Evolutionary conservation across 2,329 filamentous ascomycete genomes (phyloP), one percentile per base, ranked within the genome.

Genomic region (Xylaria digitata): DNA sequence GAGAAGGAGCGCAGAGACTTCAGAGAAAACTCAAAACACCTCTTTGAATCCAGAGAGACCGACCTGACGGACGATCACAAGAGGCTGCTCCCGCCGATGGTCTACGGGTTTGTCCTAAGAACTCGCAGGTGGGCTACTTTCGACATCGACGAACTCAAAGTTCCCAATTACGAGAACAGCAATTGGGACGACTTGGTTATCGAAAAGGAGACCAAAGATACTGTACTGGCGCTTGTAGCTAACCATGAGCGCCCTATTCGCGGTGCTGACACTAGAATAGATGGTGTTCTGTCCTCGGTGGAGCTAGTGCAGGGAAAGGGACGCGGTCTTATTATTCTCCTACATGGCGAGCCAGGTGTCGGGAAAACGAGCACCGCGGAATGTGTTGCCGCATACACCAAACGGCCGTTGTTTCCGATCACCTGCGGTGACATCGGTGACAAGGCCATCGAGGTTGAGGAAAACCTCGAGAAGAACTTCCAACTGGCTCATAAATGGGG

Each of bases 401-500:
- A 30, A 13, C 43, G 56, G 15, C 56, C 56, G 3, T 30, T 59
- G 2, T 49, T 59, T n/a, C 56, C 56, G 1, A 26, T 59, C 26
- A 59, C 56, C 8, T 59, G 56, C 13, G 56, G 56, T 32, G 56
- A 59, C 34, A 48, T 59, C 40, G 56, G 56, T 15, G 43, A 59
- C 34, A 59, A 37, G 5, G 56, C 56, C 23, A 11, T 15, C n/a
- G n/a, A n/a, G n/a, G 56, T 59, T 7, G 56, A 59, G 26, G 40
- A n/a, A 23, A 59, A 59, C 8, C 56, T 59, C 8, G 56, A 59
- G 11, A 48, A 26, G 4, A 59, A 26, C 15, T 59, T 59, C 11
- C 43, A 37, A 23, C n/a, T 49, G 7, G 43, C 56, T 40, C 56
- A 59, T 3, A 48, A 49, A 21, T 59, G 56, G 56, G 45, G 56